Evolutionary conservation across 108 stramenopile genomes (phyloP).

Genomic region (Stephanodiscus triporus): DNA sequence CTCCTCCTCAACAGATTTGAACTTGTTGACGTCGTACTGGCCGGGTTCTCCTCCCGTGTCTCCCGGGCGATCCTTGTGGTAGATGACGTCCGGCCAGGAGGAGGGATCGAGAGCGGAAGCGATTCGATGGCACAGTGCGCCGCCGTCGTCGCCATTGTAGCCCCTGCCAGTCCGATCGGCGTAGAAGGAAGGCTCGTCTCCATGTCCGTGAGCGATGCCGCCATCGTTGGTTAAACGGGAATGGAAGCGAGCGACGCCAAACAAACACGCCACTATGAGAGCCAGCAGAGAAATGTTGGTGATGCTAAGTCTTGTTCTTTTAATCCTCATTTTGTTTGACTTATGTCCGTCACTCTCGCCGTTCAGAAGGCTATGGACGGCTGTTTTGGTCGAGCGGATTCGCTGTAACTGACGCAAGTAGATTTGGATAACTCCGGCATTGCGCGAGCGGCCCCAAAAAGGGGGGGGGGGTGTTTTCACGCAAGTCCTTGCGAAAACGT

Average conservation of each 20-base stretch:
- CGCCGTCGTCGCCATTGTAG: neutral
- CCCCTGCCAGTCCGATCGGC: neutral
- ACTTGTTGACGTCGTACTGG: neutral
- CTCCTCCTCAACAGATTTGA: conserved; percentile 15
- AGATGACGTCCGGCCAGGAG: conserved; percentile 9
- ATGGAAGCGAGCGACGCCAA: neutral
- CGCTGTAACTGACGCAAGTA: too few species aligned
- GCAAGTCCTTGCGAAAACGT: too few species aligned
- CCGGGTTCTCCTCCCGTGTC: neutral
- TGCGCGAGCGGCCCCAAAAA: too few species aligned
- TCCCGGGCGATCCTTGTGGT: conserved; percentile 13
- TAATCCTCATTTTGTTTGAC: too few species aligned
- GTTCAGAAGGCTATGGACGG: too few species aligned
- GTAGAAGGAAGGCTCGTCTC: too few species aligned
- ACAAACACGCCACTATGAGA: neutral
- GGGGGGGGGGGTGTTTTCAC: too few species aligned
- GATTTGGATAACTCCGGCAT: too few species aligned
- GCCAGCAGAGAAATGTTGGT: too few species aligned
- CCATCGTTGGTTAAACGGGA: neutral
- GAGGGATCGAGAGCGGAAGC: neutral
- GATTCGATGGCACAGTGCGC: neutral
- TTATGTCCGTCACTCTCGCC: too few species aligned
- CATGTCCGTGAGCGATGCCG: neutral
- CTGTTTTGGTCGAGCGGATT: too few species aligned
- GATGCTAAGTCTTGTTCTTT: too few species aligned